phyloP scores from a whole-genome alignment of 2,329 filamentous ascomycete species.

The Elsinoe perseae region DNA sequence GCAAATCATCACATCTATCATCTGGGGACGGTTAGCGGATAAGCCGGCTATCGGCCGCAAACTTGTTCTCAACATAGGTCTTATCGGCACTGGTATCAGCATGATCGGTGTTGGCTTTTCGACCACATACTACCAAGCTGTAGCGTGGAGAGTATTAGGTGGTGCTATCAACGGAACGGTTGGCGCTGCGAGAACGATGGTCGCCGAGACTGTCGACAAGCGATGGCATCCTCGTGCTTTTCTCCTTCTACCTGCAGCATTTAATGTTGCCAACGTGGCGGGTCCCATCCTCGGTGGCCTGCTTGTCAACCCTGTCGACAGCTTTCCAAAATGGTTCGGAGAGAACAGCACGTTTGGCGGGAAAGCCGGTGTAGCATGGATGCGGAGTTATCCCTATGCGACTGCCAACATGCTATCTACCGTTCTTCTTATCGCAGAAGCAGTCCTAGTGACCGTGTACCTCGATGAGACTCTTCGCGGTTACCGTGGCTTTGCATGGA shows the following conservation, averaged over 20 bases:
- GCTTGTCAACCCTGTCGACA: conserved; percentile 52
- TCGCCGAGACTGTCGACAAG: conserved; percentile 34
- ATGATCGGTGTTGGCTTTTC: conserved; percentile 36
- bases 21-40: conserved; percentile 37
- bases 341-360: conserved; percentile 48
- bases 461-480: conserved; percentile 47
- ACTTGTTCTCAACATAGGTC: conserved; percentile 33
- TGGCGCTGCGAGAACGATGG: conserved; percentile 36
- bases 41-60: conserved; percentile 39
- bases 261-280: conserved; percentile 36
- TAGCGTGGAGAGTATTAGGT: conserved; percentile 34
- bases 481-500: conserved; percentile 19
- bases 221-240: conserved; percentile 36
- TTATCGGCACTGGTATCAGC: conserved; percentile 33
- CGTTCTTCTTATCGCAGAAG: conserved; percentile 47
- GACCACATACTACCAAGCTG: conserved; percentile 34
- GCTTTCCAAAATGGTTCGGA: conserved; percentile 51
- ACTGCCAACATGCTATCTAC: conserved; percentile 56
- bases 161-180: conserved; percentile 37
- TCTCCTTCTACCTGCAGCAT: conserved; percentile 34
- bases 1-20: conserved; percentile 36
- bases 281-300: conserved; percentile 52
- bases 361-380: conserved; percentile 50
- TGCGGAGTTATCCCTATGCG: conserved; percentile 55
- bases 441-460: conserved; percentile 49